These are phyloP conservation scores for Punica granatum DNA, from an alignment of 345 rosid species.

Conservation along the genomic window DNA sequence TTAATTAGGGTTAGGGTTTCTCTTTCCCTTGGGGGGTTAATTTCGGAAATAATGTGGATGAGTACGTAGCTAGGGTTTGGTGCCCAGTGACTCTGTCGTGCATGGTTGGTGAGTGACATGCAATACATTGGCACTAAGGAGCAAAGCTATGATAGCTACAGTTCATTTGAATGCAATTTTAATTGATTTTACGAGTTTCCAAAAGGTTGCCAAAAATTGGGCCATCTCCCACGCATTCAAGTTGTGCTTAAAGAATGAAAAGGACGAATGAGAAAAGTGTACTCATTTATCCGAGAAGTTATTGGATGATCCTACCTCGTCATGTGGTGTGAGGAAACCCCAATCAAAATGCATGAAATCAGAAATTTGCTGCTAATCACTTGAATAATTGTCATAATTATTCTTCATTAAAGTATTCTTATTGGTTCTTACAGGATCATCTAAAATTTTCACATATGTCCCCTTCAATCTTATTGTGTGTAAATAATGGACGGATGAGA, in stretches of 20 bases:
- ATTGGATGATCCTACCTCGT: too few species aligned
- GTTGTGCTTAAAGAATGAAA: slow-evolving; percentile 3
- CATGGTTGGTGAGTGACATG: slow-evolving; percentile 14
- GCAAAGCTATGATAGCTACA: slow-evolving; percentile 1
- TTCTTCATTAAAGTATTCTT: too few species aligned
- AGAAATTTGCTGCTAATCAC: too few species aligned
- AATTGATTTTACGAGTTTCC: not conserved
- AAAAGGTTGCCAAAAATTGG: not conserved
- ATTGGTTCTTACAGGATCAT: too few species aligned
- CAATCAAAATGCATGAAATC: too few species aligned
- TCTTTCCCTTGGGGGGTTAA: not conserved
- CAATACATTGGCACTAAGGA: not conserved
- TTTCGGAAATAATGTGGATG: not conserved
- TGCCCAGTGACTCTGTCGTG: slow-evolving; percentile 2
- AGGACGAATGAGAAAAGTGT: not conserved
- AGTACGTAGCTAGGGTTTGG: not conserved
- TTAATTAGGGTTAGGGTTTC: not conserved
- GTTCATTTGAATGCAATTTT: not conserved
- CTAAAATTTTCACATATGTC: too few species aligned
- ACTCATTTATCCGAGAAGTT: too few species aligned
- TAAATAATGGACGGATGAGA: too few species aligned
- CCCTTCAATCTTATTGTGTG: not conserved
- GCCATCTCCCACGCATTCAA: not conserved
- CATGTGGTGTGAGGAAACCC: too few species aligned
- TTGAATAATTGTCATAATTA: too few species aligned